A percentile compares a stretch with the other conserved stretches of the same genome.
Conservation (phyloP, 2,329 filamentous ascomycete genomes). For the Tolypocladium amazonense region DNA sequence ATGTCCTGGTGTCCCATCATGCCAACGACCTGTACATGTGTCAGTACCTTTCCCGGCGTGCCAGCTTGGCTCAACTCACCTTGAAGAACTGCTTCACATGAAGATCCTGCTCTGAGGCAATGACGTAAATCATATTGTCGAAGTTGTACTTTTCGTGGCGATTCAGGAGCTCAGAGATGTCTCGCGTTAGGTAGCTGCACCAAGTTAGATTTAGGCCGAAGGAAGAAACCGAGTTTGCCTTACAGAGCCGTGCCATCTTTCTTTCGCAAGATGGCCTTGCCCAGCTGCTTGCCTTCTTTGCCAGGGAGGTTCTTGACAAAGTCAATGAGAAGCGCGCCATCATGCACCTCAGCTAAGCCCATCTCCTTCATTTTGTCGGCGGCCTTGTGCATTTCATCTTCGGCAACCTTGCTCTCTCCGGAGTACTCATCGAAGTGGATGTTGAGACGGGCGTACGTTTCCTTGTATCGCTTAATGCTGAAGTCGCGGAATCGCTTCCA, state of each 20-base stretch:
- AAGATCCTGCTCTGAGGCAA: conserved; percentile 60
- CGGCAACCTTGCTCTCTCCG: conserved; percentile 63
- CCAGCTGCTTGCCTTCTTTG: conserved; percentile 58
- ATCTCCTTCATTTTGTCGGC: conserved; percentile 53
- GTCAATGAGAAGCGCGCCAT: conserved; percentile 64
- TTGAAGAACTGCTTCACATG: conserved; percentile 67
- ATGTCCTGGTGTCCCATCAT: conserved; percentile 60
- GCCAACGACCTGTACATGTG: conserved; percentile 50
- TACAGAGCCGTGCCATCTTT: conserved; percentile 63
- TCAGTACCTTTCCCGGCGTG: neutral
- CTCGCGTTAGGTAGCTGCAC: conserved; percentile 52
- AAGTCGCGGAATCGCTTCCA: conserved; percentile 45
- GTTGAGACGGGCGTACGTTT: conserved; percentile 60
- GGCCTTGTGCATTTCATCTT: conserved; percentile 54
- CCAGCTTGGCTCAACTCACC: neutral
- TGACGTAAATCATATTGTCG: conserved; percentile 73
- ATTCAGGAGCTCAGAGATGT: conserved; percentile 64
- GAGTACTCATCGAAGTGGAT: conserved; percentile 62
- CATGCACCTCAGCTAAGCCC: conserved; percentile 55
- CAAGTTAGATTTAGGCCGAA: neutral
- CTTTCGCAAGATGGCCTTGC: conserved; percentile 59
- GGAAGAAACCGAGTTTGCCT: neutral
- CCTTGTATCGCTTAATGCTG: conserved; percentile 30
- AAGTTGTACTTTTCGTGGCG: conserved; percentile 54
- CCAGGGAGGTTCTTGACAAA: conserved; percentile 57